Base-by-base conservation (phyloP, 2,329 filamentous ascomycete species). In the Fusarium marasasianum region DNA sequence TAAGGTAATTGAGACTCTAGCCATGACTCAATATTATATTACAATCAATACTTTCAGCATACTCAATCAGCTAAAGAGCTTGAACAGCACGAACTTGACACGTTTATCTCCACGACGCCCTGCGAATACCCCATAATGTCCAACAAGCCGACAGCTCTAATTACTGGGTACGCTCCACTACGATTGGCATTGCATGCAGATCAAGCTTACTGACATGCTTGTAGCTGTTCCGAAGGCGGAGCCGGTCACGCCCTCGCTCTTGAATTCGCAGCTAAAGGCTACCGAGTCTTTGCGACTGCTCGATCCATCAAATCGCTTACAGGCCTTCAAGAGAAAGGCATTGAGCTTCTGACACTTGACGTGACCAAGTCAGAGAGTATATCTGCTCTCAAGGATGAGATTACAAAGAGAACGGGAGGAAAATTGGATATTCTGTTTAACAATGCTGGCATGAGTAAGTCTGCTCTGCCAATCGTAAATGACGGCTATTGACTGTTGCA, bases 261-360 rank as follows among this genome's bases (percentile, higher is more conserved):
- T 2, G 59, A 65, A 13, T 71, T 71, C 22, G 54, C 59, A 4
- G 29, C 48, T 5, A 45, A 51, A 29, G 68, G 65, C n/a, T 64
- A 51, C 13, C 68, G 65, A 5, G 68, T 69, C 14, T 71, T 71
- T 29, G 68, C 68, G 0, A 71, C 68, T 3, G 65, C 68, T 3
- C 48, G 68, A 14, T 71, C 68, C 0, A 53, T 33, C 3, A 71
- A 69, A 5, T 45, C 65, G 8, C 43, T 71, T 7, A 0, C 20
- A 0, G 63, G 63, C 17, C 22, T 69, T 17, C 5, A 29, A n/a
- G 65, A 69, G 2, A 71, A 65, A 13, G 59, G 68, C 11, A 65
- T 71, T 5, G 65, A 71, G 40, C 59, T 29, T 7, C 24, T 70
- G 9, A 31, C 56, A 2, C 58, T 70, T 14, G 67, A 70, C 20